Base-by-base conservation (phyloP, 1,284 basidiomycete genomes). In the Phaffia rhodozyma region DNA sequence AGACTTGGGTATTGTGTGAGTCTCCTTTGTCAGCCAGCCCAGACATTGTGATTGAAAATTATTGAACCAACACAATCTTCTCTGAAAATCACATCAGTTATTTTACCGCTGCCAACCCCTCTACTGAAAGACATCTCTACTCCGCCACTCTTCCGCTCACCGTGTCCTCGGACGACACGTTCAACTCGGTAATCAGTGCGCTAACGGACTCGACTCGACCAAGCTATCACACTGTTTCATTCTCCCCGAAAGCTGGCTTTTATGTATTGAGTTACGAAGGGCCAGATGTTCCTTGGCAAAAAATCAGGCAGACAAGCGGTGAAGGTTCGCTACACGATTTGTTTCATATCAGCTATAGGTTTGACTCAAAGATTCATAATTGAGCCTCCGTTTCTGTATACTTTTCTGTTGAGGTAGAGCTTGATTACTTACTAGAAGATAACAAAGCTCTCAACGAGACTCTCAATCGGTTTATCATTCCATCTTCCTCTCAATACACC, bases 251-350 rank as follows among this genome's bases (percentile, higher is more conserved):
- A 50, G 89, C 84, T 1, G 88, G 87, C 0, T 97, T 87, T 75
- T 96, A 94, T 75, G 76, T 90, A 7, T 77, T 96, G 21, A 79
- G 78, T 68, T 92, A 94, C 72, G 75, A 79, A 50, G 93, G 93
- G 0, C 94, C 93, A 6, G 80, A 81, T 27, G 81, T 90, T 20
- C 94, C 94, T 0, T 91, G 86, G 84, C 90, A 94, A 74, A 86
- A 82, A 68, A 79, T 97, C 16, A 72, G 90, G 27, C 80, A 86
- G 66, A 79, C 82, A 3, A 80, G 78, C 60, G 83, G 86, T 62
- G 74, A 79, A 54, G 76, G 87, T 86, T 61, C 20, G 43, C 43
- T 13, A 20, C 50, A 20, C 6, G 16, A 38, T 56, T 20, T 23
- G 18, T 34, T 20, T 53, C 58, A 11, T 25, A n/a, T 48, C 1